Evolutionary conservation across 2,329 filamentous ascomycete genomes (phyloP).

Genomic region (Aureobasidium subglaciale): DNA sequence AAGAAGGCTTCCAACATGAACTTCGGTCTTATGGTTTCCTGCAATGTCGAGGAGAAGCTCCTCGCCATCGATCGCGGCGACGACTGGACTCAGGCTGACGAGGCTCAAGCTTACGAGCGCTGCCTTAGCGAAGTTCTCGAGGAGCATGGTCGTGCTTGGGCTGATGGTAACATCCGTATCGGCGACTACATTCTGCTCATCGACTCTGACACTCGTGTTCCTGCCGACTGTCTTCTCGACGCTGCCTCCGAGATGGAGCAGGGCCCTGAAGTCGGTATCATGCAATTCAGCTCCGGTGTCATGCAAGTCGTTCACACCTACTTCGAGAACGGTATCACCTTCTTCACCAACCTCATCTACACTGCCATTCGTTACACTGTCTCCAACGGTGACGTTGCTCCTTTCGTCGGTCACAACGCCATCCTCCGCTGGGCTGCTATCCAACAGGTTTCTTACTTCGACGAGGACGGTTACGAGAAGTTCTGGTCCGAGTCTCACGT

Average conservation of each 20-base stretch:
- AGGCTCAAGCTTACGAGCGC: constrained; percentile 42
- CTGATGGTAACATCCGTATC: constrained; percentile 53
- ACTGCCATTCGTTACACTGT: constrained; percentile 65
- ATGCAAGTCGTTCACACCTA: constrained; percentile 68
- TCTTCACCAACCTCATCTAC: constrained; percentile 74
- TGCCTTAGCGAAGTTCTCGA: constrained; percentile 45
- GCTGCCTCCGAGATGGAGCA: constrained; percentile 66
- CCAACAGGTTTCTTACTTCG: constrained; percentile 50
- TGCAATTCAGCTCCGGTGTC: constrained; percentile 66
- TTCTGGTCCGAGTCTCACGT: constrained; percentile 72
- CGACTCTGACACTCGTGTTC: constrained; percentile 63
- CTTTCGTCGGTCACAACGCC: constrained; percentile 73
- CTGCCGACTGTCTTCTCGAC: constrained; percentile 59
- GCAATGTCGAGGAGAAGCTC: constrained; percentile 56
- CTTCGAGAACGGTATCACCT: constrained; percentile 71
- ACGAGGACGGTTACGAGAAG: constrained; percentile 54
- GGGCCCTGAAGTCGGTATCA: constrained; percentile 61
- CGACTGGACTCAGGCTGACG: constrained; percentile 30
- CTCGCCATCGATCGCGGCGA: constrained; percentile 31
- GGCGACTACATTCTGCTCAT: constrained; percentile 61
- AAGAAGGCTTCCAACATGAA: constrained; percentile 71
- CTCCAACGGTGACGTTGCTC: constrained; percentile 63
- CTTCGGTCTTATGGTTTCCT: constrained; percentile 56
- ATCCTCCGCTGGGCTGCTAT: constrained; percentile 63
- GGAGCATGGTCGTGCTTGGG: constrained; percentile 51